Conservation (phyloP, 2,329 filamentous ascomycete genomes). For the Verticillium nonalfalfae region DNA sequence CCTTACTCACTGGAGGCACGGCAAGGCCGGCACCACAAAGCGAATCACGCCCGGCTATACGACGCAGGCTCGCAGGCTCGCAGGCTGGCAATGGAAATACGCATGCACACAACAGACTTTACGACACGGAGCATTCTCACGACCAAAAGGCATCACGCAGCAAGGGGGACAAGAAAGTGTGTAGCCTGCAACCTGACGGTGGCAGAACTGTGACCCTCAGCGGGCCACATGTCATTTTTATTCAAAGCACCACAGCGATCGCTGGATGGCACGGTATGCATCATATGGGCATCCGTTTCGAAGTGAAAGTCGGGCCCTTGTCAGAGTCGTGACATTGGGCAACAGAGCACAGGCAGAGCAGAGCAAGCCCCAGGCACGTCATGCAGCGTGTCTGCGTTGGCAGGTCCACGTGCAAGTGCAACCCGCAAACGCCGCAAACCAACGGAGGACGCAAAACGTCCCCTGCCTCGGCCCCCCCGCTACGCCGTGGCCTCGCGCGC, state of each 20-base stretch:
- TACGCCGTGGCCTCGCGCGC: conserved; percentile 40
- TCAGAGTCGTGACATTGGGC: not conserved
- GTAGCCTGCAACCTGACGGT: not conserved
- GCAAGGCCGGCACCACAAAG: no score
- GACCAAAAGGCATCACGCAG: not conserved
- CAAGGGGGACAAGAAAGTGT: not conserved
- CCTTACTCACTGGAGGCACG: no score
- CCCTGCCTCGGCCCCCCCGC: conserved; percentile 12
- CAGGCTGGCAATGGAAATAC: no score
- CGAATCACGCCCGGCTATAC: no score
- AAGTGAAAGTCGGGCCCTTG: not conserved
- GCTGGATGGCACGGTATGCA: not conserved
- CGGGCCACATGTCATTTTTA: not conserved
- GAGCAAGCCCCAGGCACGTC: conserved; percentile 22
- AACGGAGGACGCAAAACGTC: conserved; percentile 7
- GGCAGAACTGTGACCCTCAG: not conserved
- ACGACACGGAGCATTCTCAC: no score
- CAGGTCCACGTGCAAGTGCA: conserved; percentile 6
- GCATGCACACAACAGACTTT: no score
- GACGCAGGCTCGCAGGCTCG: no score
- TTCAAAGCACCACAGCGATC: not conserved
- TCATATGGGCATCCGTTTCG: not conserved
- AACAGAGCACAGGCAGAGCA: not conserved
- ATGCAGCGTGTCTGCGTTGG: conserved; percentile 7
- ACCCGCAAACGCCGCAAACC: no score